Evolutionary conservation across 176 grass and related monocot species (phyloP), one percentile per base, ranked within the genome.

Genomic region (Olyra latifolia): DNA sequence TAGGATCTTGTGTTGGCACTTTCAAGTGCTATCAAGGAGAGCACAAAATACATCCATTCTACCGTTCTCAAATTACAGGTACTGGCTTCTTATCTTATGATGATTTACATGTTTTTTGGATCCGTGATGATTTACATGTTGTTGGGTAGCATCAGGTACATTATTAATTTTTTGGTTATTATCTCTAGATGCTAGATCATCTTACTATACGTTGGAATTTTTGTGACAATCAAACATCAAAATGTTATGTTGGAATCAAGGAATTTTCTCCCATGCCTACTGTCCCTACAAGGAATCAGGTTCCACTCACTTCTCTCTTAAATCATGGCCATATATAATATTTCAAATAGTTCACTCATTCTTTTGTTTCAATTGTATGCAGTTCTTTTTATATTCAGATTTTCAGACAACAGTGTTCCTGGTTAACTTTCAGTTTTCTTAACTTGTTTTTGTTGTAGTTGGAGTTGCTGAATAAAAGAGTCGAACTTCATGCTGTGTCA

Each of bases 41-140:
- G 91, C 87, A 97, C 89, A 22, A 91, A 90, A 88, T 90, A 87
- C 80, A 97, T 97, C 48, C 91, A 97, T 84, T 92, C 91, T 69
- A 84, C 87, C 60, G 87, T 97, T 79, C 69, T 93, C 43, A 91
- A 91, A 83, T 79, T 97, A 81, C 94, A 97, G 85, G 94, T 94
- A 83, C 55, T 72, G 45, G 41, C 23, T 76, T 77, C 30, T 80
- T 67, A 85, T 58, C 22, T 67, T 80, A 71, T 55, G 27, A 13
- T 65, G 15, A 61, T 40, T 14, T 71, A 42, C 64, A 32, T 87
- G 68, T 35, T 35, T 4, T 35, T 35, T 35, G 32, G 32, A 35
- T 3, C 32, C 32, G 32, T 55, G 27, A 13, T 65, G 20, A 61
- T 40, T 14, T 71, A 42, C 64, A 32, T 87, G 68, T 46, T 85